Evolutionary conservation across 345 rosid species (phyloP).

Genomic region (Pelargonium nanum): DNA sequence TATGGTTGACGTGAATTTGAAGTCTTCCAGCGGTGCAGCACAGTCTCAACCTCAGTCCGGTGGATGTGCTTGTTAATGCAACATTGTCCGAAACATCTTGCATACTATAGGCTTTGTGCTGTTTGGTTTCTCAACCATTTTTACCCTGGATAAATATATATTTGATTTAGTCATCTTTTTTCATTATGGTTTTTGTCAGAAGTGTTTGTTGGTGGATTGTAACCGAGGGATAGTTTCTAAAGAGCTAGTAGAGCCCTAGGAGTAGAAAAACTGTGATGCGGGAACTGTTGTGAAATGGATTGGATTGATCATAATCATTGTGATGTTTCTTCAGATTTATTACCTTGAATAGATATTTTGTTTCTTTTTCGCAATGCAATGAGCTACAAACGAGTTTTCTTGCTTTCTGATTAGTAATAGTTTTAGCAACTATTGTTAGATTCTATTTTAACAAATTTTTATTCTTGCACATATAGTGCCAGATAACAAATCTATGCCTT

Average conservation of each 20-base stretch:
- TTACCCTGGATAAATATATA: neutral
- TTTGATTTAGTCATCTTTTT: neutral
- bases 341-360: neutral
- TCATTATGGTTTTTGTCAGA: neutral
- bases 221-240: neutral
- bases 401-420: no score
- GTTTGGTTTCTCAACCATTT: neutral
- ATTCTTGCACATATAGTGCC: no score
- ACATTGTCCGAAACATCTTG: neutral
- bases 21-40: constrained; percentile 8
- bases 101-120: neutral
- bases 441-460: no score
- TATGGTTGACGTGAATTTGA: constrained; percentile 19
- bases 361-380: neutral
- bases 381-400: no score
- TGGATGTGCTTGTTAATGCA: constrained; percentile 16
- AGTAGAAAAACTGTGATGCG: neutral
- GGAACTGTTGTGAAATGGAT: neutral
- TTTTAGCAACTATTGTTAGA: no score
- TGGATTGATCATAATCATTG: neutral
- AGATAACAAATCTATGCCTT: no score
- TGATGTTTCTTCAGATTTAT: neutral
- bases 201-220: neutral
- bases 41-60: constrained; percentile 11
- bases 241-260: neutral